Evolutionary conservation across 306 rosid genomes (phyloP), one percentile per base, ranked within the genome.

Genomic region (Myrica gale): DNA sequence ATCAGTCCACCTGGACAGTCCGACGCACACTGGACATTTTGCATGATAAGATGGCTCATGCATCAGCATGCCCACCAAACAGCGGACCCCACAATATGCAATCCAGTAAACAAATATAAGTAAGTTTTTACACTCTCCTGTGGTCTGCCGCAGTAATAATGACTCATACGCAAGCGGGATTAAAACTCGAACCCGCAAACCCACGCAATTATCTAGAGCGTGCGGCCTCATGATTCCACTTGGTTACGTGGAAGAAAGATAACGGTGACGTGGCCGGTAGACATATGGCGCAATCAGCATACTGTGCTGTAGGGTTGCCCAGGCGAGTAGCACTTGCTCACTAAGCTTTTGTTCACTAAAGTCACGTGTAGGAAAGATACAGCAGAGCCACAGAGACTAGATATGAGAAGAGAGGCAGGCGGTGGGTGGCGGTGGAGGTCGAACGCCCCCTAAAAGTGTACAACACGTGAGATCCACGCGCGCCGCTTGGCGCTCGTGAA

Each of bases 101-200:
- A 13, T 7, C 3, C 55, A 53, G 19, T 15, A 21, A 44, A 5
- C 39, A 6, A 17, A 12, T 43, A 1, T 26, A 9, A 11, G 51
- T 1, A 17, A 54, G n/a, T 20, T 12, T 56, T 1, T 26, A 26
- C 21, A 8, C 32, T 6, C 4, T n/a, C 4, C 65, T 9, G 11
- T 10, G 16, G 41, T 57, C 41, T 15, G 23, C 32, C 13, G 65
- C 41, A 57, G 41, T 13, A 61, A 61, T 61, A 19, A 32, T 61
- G 4, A 62, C 13, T 11, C 17, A 13, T 37, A 13, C 0, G 6
- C 44, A 13, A 37, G 23, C 39, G 1, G 5, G 5, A 17, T 61
- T 16, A 9, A 32, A 62, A 62, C 44, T 32, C 43, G 67, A 48
- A 60, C 71, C 81, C 71, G 47, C 52, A 69, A 70, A 77, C 62